A percentile compares a stretch with the other conserved stretches of the same genome.
Conservation (phyloP, 352 stramenopile genomes). For the Salisapilia sapeloensis region DNA sequence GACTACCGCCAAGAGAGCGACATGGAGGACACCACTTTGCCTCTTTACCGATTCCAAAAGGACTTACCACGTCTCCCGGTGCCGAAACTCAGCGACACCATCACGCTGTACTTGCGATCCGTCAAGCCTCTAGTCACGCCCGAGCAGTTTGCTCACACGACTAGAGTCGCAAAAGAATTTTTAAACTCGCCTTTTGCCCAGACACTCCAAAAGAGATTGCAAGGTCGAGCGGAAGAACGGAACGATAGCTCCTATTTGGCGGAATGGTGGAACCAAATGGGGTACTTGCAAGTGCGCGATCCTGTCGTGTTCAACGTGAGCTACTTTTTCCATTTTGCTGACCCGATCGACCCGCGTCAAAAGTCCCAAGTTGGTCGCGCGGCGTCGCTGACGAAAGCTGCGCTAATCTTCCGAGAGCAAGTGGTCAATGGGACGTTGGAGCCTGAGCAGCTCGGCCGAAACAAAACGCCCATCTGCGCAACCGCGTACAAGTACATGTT, state of each 20-base stretch:
- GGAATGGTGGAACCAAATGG: constrained; percentile 70
- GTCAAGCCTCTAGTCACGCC: constrained; percentile 65
- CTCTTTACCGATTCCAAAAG: constrained; percentile 72
- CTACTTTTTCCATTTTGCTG: constrained; percentile 80
- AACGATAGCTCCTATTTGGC: constrained; percentile 48
- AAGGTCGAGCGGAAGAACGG: constrained; percentile 26
- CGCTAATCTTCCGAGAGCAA: constrained; percentile 81
- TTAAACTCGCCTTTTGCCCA: constrained; percentile 40
- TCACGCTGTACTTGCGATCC: constrained; percentile 82
- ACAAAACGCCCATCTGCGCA: constrained; percentile 83
- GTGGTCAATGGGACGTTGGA: constrained; percentile 73
- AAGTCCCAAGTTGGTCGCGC: constrained; percentile 39
- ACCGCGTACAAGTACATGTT: constrained; percentile 92
- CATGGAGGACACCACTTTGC: constrained; percentile 24
- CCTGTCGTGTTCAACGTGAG: constrained; percentile 81
- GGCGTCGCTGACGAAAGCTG: constrained; percentile 72
- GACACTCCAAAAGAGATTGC: constrained; percentile 60
- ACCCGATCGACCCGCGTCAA: constrained; percentile 39
- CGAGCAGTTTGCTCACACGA: constrained; percentile 47
- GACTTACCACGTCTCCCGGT: constrained; percentile 83
- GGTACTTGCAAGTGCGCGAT: constrained; percentile 60
- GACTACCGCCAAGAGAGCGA: constrained; percentile 75
- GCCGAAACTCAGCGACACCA: constrained; percentile 76
- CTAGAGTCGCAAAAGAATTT: constrained; percentile 56
- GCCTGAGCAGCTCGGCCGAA: constrained; percentile 78